Conservation (phyloP, 805 yeast species). For the Candida schatavii region DNA sequence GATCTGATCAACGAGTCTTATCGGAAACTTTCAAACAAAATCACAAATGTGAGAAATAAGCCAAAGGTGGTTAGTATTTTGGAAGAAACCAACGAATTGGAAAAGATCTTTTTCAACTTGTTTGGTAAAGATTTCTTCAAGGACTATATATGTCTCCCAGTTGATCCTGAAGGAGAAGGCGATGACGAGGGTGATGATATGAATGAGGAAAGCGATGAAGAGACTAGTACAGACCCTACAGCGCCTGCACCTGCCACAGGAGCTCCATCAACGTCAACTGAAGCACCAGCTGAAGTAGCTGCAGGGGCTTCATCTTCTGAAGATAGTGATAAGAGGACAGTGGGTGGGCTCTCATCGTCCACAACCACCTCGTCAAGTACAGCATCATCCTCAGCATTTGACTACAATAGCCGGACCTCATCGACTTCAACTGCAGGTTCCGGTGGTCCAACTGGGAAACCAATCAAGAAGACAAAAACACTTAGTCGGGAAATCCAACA, state of each 20-base stretch:
- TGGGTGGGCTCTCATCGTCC: too few species aligned
- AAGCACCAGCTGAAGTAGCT: not conserved
- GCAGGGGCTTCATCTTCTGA: too few species aligned
- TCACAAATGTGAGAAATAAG: slow-evolving; percentile 23
- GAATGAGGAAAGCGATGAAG: not conserved
- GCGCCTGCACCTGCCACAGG: not conserved
- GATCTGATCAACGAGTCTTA: slow-evolving; percentile 23
- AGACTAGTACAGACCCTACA: not conserved
- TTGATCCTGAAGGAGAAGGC: slow-evolving; percentile 11
- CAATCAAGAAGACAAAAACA: not conserved
- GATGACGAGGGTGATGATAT: slow-evolving; percentile 1
- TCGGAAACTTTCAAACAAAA: slow-evolving; percentile 24
- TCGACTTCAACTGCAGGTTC: slow-evolving; percentile 1
- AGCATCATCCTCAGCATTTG: not conserved
- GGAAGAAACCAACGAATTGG: slow-evolving; percentile 34
- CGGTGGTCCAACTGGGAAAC: not conserved
- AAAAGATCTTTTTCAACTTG: slow-evolving; percentile 29
- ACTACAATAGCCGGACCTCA: not conserved
- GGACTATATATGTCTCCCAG: slow-evolving; percentile 35
- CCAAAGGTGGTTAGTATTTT: slow-evolving; percentile 37
- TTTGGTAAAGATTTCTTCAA: slow-evolving; percentile 43
- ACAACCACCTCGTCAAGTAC: not conserved
- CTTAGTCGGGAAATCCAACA: slow-evolving; percentile 14
- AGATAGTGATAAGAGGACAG: too few species aligned
- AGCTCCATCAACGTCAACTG: not conserved